Conservation (phyloP, 305 asterid genomes). For the Fraxinus latifolia region DNA sequence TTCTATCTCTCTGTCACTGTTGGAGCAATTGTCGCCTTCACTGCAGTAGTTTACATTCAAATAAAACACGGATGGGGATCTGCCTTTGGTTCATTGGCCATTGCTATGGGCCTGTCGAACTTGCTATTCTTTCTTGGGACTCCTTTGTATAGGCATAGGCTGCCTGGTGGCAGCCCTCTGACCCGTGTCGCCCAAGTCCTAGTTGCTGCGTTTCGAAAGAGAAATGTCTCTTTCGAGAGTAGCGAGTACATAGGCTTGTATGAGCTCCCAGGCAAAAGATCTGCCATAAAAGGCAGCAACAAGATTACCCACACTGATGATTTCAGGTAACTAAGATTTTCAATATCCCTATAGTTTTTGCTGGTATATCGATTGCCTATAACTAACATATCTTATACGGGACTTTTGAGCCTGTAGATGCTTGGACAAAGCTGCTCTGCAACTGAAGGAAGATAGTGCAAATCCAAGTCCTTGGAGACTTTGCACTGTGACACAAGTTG, state of each 20-base stretch:
- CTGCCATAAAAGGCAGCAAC: constrained; percentile 84
- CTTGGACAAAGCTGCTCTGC: constrained; percentile 92
- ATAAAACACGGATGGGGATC: constrained; percentile 90
- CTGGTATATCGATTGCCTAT: neutral
- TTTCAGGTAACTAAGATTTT: constrained; percentile 54
- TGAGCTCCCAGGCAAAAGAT: constrained; percentile 80
- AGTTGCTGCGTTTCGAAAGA: constrained; percentile 81
- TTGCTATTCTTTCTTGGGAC: constrained; percentile 85
- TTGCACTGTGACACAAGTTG: constrained; percentile 98
- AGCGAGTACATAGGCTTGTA: constrained; percentile 84
- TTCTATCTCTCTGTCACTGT: constrained; percentile 91
- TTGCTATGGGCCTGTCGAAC: constrained; percentile 91
- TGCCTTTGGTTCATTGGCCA: constrained; percentile 85
- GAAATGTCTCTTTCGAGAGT: constrained; percentile 57
- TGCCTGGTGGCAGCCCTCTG: constrained; percentile 93
- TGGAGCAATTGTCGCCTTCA: constrained; percentile 94
- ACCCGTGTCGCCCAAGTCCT: constrained; percentile 94
- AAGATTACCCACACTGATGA: constrained; percentile 84
- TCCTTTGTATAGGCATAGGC: constrained; percentile 80
- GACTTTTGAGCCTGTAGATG: constrained; percentile 41
- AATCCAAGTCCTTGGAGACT: constrained; percentile 78
- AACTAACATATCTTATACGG: neutral
- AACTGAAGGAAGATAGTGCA: constrained; percentile 67
- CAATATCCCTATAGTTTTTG: neutral
- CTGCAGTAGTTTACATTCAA: constrained; percentile 85